Evolutionary conservation across 495 filamentous ascomycete genomes (phyloP), one percentile per base, ranked within the genome.

Genomic region (Aspergillus panamensis): DNA sequence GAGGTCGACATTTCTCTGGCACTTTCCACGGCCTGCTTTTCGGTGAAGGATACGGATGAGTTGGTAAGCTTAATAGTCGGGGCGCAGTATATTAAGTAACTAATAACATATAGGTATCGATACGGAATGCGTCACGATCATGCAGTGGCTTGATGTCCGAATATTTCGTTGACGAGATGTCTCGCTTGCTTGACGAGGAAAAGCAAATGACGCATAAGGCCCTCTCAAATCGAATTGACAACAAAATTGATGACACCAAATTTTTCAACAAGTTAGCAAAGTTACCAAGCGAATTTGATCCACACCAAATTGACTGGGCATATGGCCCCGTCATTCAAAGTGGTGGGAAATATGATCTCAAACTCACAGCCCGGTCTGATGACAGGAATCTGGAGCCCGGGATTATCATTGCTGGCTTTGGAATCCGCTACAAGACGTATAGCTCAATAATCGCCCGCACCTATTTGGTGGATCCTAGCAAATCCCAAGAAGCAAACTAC

Each of bases 121-220:
- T 97, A 81, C 85, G 95, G 44, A 92, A 91, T 63, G 91, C 94
- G 3, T 95, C 94, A 13, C 85, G 92, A 64, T 92, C 93, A 31
- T 95, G 92, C 59, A 91, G 92, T 57, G 92, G 90, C 42, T 77
- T 97, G 33, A 90, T 97, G 83, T 88, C 88, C 20, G 89, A 91
- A 53, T 97, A 92, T 71, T 97, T 97, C 69, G 84, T 97, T 53
- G 95, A 97, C 69, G 90, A 96, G 68, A 97, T 99, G 92, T 96
- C 93, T 42, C 86, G 86, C 58, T 84, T 97, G 49, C 82, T 99
- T 55, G 94, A 99, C 61, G 87, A 88, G 60, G 94, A 96, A 69
- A 95, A 96, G 77, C 96, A 96, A 65, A 90, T 97, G 67, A 93
- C 91, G 35, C 93, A 99, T 70, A 87, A 85, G 61, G 80, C 82